Conservation (phyloP, 768 basidiomycete genomes). For the Cystofilobasidium bisporidii region DNA sequence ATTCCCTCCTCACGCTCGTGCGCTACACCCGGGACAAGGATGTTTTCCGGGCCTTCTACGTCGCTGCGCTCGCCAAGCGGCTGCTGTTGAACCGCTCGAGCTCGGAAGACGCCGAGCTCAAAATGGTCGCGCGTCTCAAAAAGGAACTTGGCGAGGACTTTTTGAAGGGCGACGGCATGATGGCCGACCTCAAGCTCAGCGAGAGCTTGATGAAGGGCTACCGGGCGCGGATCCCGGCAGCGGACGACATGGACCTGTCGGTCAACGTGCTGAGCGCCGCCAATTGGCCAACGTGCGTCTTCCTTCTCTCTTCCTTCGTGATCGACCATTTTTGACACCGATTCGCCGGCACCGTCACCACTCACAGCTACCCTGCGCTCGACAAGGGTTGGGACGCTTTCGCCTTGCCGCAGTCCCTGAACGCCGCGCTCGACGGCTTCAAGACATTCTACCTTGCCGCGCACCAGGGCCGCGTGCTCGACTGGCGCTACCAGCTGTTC, state of each 20-base stretch:
- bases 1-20: conserved; percentile 63
- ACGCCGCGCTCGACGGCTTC: conserved; percentile 48
- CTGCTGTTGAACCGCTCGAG: conserved; percentile 74
- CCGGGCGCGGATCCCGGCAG: neutral
- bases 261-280: conserved; percentile 26
- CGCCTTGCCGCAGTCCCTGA: conserved; percentile 22
- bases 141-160: conserved; percentile 94
- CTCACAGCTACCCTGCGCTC: conserved; percentile 15
- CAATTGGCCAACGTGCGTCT: conserved; percentile 26
- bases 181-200: conserved; percentile 23
- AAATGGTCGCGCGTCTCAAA: conserved; percentile 74
- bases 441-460: conserved; percentile 63
- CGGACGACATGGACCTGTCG: conserved; percentile 23
- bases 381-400: conserved; percentile 24
- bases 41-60: conserved; percentile 76
- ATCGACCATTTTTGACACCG: neutral
- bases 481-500: conserved; percentile 80
- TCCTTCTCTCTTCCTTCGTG: no score
- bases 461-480: conserved; percentile 64
- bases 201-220: conserved; percentile 26
- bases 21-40: conserved; percentile 57
- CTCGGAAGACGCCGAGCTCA: conserved; percentile 74
- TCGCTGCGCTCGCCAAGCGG: conserved; percentile 75
- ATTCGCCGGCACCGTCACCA: no score
- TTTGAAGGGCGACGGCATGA: conserved; percentile 62